These are phyloP conservation scores for Colletotrichum sp. DNA, from an alignment of 2,329 filamentous ascomycete species.

Conservation along the genomic window DNA sequence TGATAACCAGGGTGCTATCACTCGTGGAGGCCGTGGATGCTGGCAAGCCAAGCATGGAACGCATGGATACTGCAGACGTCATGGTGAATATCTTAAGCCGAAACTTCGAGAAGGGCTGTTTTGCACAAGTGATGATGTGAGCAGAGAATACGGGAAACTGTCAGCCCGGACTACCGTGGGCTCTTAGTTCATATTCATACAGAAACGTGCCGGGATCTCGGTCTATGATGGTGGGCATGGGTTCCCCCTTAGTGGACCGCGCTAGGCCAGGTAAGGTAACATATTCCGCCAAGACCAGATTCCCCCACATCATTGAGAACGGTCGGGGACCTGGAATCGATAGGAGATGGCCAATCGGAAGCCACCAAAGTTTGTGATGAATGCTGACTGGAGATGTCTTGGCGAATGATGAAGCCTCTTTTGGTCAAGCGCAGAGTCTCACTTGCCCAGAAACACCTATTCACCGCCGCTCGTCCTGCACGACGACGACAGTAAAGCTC, in stretches of 20 bases:
- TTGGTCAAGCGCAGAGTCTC: neutral
- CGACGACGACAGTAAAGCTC: neutral
- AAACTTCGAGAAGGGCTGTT: neutral
- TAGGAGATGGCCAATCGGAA: neutral
- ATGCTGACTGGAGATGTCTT: neutral
- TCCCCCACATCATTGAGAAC: neutral
- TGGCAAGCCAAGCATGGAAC: constrained; percentile 39
- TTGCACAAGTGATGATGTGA: neutral
- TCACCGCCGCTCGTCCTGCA: neutral
- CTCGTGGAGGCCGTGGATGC: constrained; percentile 46
- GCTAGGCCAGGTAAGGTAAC: neutral
- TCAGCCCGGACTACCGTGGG: neutral
- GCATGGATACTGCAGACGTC: constrained; percentile 33
- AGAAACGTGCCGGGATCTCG: neutral
- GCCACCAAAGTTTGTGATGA: neutral
- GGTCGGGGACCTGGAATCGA: neutral
- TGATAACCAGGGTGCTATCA: constrained; percentile 68
- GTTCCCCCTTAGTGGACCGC: neutral
- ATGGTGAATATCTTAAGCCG: neutral
- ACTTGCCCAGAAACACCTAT: neutral
- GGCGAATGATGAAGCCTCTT: neutral
- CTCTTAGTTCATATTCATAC: neutral
- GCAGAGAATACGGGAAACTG: neutral
- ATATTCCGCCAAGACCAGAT: neutral
- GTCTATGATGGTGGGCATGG: neutral